phyloP scores from a whole-genome alignment of 257 asterid species.

The Ophiorrhiza pumila region DNA sequence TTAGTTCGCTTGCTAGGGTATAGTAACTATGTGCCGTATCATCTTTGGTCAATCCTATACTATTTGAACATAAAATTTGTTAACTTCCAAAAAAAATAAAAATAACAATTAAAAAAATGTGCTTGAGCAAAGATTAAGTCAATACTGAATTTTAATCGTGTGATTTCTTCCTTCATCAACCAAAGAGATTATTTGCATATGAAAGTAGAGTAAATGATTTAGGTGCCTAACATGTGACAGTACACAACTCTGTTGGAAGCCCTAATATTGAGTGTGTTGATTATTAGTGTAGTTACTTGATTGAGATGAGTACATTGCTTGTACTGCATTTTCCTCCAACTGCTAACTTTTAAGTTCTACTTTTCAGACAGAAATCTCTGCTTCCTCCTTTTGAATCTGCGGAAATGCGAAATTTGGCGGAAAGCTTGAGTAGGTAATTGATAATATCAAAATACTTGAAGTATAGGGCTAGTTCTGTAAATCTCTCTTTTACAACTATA shows the following conservation, averaged over 20 bases:
- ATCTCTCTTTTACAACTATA: neutral
- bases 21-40: neutral
- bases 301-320: constrained; percentile 8
- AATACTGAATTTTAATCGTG: neutral
- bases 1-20: neutral
- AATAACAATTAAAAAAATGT: no score
- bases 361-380: constrained; percentile 71
- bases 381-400: constrained; percentile 95
- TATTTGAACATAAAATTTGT: no score
- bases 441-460: neutral
- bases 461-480: neutral
- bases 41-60: neutral
- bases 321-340: constrained; percentile 8
- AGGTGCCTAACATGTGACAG: neutral
- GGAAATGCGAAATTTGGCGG: constrained; percentile 87
- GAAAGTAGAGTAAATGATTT: no score
- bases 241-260: neutral
- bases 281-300: neutral
- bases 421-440: constrained; percentile 84
- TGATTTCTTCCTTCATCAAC: neutral
- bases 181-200: no score
- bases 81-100: no score
- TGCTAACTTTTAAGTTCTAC: constrained; percentile 25
- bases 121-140: no score
- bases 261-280: neutral